A percentile compares a stretch with the other conserved stretches of the same genome.
These are phyloP conservation scores for Blastobotrys serpentis DNA, from an alignment of 1,139 yeast genomes.

Conservation along the genomic window DNA sequence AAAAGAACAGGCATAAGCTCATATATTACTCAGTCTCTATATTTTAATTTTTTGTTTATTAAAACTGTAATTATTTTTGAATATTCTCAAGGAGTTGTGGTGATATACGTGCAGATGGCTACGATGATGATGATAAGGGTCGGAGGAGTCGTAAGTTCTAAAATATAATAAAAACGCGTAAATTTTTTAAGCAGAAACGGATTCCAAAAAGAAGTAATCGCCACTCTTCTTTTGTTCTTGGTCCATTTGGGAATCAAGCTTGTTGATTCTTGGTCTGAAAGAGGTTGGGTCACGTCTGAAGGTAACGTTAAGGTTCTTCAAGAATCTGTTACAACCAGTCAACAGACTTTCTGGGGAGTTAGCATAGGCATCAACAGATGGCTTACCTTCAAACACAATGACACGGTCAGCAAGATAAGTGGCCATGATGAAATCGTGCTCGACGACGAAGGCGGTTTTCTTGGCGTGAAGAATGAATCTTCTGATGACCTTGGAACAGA, in stretches of 20 bases:
- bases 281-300: slow-evolving; percentile 99
- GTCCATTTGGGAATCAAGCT: slow-evolving; percentile 97
- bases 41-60: neutral
- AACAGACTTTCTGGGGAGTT: slow-evolving; percentile 86
- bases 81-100: too few relatives aligned
- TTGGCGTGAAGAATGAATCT: slow-evolving; percentile 93
- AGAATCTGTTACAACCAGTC: slow-evolving; percentile 95
- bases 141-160: slow-evolving; percentile 5
- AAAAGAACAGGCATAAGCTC: too few relatives aligned
- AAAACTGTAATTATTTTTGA: neutral
- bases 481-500: slow-evolving; percentile 97
- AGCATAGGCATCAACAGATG: slow-evolving; percentile 81
- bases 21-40: too few relatives aligned
- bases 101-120: too few relatives aligned
- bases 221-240: slow-evolving; percentile 91
- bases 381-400: slow-evolving; percentile 94
- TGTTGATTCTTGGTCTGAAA: slow-evolving; percentile 97
- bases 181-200: slow-evolving; percentile 13
- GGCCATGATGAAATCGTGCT: slow-evolving; percentile 99
- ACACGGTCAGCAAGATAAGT: slow-evolving; percentile 98
- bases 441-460: slow-evolving; percentile 96
- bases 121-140: neutral
- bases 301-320: slow-evolving; percentile 94
- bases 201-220: slow-evolving; percentile 92
- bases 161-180: too few relatives aligned